These are phyloP conservation scores for Trichoderma arundinaceum DNA, from an alignment of 2,329 filamentous ascomycete genomes.

Conservation along the genomic window DNA sequence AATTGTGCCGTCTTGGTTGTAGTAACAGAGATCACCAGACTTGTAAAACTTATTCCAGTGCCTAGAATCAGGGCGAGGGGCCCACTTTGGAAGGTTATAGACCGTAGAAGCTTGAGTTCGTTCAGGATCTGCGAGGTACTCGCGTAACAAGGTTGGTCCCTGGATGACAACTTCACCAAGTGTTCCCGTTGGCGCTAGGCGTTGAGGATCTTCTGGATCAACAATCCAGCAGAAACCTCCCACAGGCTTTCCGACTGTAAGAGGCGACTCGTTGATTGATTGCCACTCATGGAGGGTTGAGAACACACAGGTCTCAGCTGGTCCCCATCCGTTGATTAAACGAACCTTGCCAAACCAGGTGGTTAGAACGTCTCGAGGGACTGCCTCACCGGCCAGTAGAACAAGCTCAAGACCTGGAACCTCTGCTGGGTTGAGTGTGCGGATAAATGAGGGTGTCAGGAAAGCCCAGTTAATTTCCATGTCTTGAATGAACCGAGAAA, in stretches of 20 bases:
- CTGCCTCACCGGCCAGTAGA: conserved; percentile 32
- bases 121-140: conserved; percentile 27
- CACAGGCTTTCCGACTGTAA: conserved; percentile 29
- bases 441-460: conserved; percentile 29
- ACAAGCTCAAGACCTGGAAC: conserved; percentile 30
- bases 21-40: conserved; percentile 54
- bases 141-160: conserved; percentile 20
- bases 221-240: conserved; percentile 30
- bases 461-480: conserved; percentile 27
- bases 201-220: conserved; percentile 24
- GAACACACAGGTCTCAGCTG: conserved; percentile 33
- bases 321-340: conserved; percentile 35
- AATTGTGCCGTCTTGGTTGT: conserved; percentile 39
- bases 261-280: conserved; percentile 22
- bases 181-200: conserved; percentile 17
- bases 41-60: conserved; percentile 45
- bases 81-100: conserved; percentile 39
- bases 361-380: conserved; percentile 29
- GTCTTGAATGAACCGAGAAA: conserved; percentile 20
- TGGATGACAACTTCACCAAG: conserved; percentile 29
- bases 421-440: conserved; percentile 14
- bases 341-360: conserved; percentile 30
- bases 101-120: conserved; percentile 15
- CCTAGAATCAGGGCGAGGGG: conserved; percentile 35
- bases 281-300: conserved; percentile 32